Base-by-base conservation (phyloP, 257 asterid genomes). In the Cinchona pubescens region DNA sequence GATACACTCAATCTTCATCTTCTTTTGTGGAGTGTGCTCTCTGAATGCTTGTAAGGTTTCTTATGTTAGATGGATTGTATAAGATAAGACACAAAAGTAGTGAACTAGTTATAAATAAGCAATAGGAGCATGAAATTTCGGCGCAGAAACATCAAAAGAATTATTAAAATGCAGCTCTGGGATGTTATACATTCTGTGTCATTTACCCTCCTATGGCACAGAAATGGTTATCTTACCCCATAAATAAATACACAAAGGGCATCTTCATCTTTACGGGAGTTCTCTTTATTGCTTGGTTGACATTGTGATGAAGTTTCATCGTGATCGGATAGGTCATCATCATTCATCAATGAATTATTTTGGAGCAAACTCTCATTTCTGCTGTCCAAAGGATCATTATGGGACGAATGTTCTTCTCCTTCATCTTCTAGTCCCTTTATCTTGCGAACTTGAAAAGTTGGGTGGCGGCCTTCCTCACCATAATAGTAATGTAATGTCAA, bases 361-460 rank as follows among this genome's bases (percentile, higher is more conserved):
- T 80, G 83, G 65, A 79, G 59, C 84, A 70, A 75, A 78, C 71
- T 76, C 69, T 83, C 88, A 69, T 66, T 53, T 70, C 62, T 75
- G 43, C 76, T 75, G 80, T 84, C 87, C 34, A 79, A 78, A 67
- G 82, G 74, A 79, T 80, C 86, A 77, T 42, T 78, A 45, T 60
- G 56, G 68, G 72, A 29, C 67, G 79, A 74, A 67, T 45, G 76
- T 62, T 82, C 70, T 56, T 82, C 82, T 18, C 25, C 80, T 74
- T 77, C 89, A 67, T 79, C 81, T 56, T 81, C 78, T 56, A 74
- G 71, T 71, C 81, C 88, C 81, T 85, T 84, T 75, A 85, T 77
- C 86, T 84, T 92, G 72, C 92, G 91, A 69, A 90, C 86, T 89
- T 92, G 98, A 82, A 82, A 94, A 45, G 67, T 85, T 48, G 96